Evolutionary conservation across 495 filamentous ascomycete genomes (phyloP), one percentile per base, ranked within the genome.

Genomic region (Immersiella caudata): DNA sequence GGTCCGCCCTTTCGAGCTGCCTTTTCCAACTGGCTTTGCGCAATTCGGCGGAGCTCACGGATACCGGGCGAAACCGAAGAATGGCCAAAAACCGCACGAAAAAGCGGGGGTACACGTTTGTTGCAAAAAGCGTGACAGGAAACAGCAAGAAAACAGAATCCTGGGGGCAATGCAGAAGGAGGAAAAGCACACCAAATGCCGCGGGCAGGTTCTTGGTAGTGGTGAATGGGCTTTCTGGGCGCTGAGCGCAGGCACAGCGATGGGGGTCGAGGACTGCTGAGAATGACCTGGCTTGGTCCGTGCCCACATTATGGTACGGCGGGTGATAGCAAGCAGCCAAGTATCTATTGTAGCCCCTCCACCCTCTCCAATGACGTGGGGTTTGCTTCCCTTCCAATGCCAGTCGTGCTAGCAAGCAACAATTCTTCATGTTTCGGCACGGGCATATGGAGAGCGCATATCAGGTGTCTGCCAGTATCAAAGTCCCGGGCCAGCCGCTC

Each of bases 291-390:
- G 16, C 40, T 14, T 46, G 40, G 40, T 18, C 40, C 40, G 40
- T 46, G 40, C 40, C 40, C 40, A 14, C 40, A 5, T 46, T 18
- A 0, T n/a, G 24, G n/a, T 6, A 6, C 24, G n/a, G 55, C 21
- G 29, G 55, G 55, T 27, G 24, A 58, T 6, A n/a, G 16, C 55
- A 27, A 33, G 55, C 21, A 29, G 11, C 2, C 40, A 14, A 14
- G 40, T 56, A 49, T 33, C 52, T 64, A 21, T 50, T 50, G 25
- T 14, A 59, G 66, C 66, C 69, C 69, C 69, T 65, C 69, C 29
- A 33, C 29, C 29, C 29, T 33, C 29, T 33, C 29, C 69, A 71
- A 71, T 71, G 69, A 71, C 69, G 69, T 71, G 62, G 62, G 66
- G 66, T 60, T 55, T 22, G 3, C n/a, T 55, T 46, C 40, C 40